Base-by-base conservation (phyloP, 371 early-diverging fungal species). In the Rhizopus arrhizus region DNA sequence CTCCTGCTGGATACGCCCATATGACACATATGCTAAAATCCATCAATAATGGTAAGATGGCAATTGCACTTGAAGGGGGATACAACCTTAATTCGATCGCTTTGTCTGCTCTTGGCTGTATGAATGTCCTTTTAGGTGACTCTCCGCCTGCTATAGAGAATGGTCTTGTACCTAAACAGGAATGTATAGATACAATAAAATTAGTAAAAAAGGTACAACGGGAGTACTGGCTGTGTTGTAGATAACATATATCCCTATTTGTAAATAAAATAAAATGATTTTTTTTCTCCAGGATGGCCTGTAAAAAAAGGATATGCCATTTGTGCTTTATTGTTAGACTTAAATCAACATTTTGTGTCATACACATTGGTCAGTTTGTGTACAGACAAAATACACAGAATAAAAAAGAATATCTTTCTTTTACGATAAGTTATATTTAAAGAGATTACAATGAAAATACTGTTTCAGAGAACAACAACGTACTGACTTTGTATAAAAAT, bases 1-100 rank as follows among this genome's bases (percentile, higher is more conserved):
- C 93, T 2, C 96, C 96, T 0, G 82, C 73, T 4, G 91, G 92
- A 6, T 97, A 88, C 69, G 92, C 90, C 4, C 86, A 89, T 42
- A 92, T 97, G 94, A 93, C 94, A 4, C 80, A 89, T 33, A 74
- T 90, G 84, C 72, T 97, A 13, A 87, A 83, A 52, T 53, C 68
- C 0, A 68, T 95, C 2, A 89, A 91, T 1, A 72, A 79, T 12
- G 93, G 95, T 8, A 86, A 84, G 56, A 46, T 96, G 7, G 90
- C 90, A 6, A 61, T 96, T 35, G 84, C 89, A 3, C 68, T 95
- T 8, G 95, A 95, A 64, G 86, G 96, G 32, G 96, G 96, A 0
- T 94, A 95, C 59, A 87, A 92, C 58, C 61, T 93, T 31, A 80
- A 88, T 9, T 86, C 91, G 0, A 85, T 90, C 47, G 77, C 93